Evolutionary conservation across 208 protist genomes (phyloP).

Genomic region (Crithidia brevicula): DNA sequence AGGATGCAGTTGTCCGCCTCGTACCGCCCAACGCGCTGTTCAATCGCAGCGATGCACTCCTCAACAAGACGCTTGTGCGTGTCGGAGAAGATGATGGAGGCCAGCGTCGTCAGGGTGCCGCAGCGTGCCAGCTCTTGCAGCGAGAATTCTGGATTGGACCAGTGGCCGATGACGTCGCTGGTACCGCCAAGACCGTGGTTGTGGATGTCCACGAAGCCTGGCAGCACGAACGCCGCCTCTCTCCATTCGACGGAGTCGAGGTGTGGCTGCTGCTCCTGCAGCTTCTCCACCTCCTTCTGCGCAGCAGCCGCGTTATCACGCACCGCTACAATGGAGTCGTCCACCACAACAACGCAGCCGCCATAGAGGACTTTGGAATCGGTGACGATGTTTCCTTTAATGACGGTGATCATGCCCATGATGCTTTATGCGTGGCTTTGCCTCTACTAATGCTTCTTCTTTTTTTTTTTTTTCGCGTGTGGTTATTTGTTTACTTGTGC

Average conservation of each 20-base stretch:
- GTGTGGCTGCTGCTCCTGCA: slow-evolving; percentile 11
- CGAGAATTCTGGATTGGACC: slow-evolving; percentile 73
- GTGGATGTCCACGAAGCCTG: slow-evolving; percentile 82
- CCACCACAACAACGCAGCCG: slow-evolving; percentile 52
- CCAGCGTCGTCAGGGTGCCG: slow-evolving; percentile 64
- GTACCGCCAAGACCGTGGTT: slow-evolving; percentile 75
- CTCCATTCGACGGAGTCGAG: slow-evolving; percentile 15
- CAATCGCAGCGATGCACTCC: slow-evolving; percentile 53
- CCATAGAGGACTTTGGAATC: slow-evolving; percentile 58
- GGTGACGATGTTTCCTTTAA: slow-evolving; percentile 73
- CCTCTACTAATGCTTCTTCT: not conserved
- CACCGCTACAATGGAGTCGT: slow-evolving; percentile 43
- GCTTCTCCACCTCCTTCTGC: slow-evolving; percentile 24
- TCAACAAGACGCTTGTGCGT: slow-evolving; percentile 47
- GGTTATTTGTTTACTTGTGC: not conserved
- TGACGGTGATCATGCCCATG: slow-evolving; percentile 38
- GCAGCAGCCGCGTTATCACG: slow-evolving; percentile 25
- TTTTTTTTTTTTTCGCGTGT: not conserved
- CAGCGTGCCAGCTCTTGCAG: slow-evolving; percentile 67
- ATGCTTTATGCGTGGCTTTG: not conserved
- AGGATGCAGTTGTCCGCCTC: slow-evolving; percentile 55
- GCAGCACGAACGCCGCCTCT: slow-evolving; percentile 55
- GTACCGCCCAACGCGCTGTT: slow-evolving; percentile 44
- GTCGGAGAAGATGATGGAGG: slow-evolving; percentile 75
- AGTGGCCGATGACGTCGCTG: slow-evolving; percentile 69